A percentile compares a stretch with the other conserved stretches of the same genome.
Evolutionary conservation across 2,329 filamentous ascomycete genomes (phyloP).

Genomic region (Tolypocladium tropicale): DNA sequence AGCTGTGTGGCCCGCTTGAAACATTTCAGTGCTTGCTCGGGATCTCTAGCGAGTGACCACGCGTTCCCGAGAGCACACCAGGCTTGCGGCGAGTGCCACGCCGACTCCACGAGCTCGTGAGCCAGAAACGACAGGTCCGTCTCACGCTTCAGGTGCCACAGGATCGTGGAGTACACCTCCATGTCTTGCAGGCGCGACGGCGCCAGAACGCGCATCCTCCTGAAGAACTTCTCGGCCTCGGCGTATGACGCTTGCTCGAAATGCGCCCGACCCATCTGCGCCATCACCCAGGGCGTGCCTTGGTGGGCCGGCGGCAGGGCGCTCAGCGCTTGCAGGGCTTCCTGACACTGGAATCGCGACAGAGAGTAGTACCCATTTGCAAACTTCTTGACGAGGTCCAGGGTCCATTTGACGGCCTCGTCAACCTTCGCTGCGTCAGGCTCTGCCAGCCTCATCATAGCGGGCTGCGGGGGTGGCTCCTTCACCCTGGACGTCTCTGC

Average conservation of each 20-base stretch:
- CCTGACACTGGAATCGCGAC: slow-evolving; percentile 66
- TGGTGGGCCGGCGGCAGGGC: slow-evolving; percentile 64
- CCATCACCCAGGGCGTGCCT: slow-evolving; percentile 87
- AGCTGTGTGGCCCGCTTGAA: slow-evolving; percentile 92
- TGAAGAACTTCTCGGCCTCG: slow-evolving; percentile 81
- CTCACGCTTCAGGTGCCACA: slow-evolving; percentile 96
- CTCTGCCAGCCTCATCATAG: slow-evolving; percentile 29
- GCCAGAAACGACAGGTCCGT: slow-evolving; percentile 86
- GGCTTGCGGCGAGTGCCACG: slow-evolving; percentile 83
- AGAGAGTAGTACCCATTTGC: slow-evolving; percentile 71
- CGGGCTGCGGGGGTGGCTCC: slow-evolving; percentile 27
- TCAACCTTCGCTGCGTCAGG: slow-evolving; percentile 55
- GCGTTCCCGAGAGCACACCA: slow-evolving; percentile 96
- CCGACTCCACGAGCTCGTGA: slow-evolving; percentile 78
- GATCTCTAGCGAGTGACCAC: slow-evolving; percentile 83
- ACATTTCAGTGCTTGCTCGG: slow-evolving; percentile 87
- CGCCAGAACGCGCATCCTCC: slow-evolving; percentile 65
- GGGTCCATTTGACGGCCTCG: slow-evolving; percentile 64
- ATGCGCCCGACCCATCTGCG: slow-evolving; percentile 80
- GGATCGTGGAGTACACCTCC: slow-evolving; percentile 96
- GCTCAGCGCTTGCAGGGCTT: slow-evolving; percentile 65
- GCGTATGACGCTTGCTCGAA: slow-evolving; percentile 83
- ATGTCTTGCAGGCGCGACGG: slow-evolving; percentile 85
- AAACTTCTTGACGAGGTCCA: slow-evolving; percentile 75
- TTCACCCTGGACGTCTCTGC: slow-evolving; percentile 45